Evolutionary conservation across 1,284 basidiomycete species (phyloP), one percentile per base, ranked within the genome.

Genomic region (Melampsora larici-populina): DNA sequence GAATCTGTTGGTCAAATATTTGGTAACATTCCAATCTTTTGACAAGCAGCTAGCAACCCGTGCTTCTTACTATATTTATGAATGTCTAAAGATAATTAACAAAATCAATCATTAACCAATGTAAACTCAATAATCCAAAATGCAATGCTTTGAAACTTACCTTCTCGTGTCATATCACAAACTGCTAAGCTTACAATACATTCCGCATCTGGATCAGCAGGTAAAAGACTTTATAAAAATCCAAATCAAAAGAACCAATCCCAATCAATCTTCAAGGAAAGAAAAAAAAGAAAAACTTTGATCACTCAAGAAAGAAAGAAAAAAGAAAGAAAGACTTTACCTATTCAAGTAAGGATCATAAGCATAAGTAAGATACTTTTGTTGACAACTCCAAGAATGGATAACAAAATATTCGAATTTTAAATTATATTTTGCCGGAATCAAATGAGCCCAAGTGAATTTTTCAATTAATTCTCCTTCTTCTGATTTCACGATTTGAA

Each of bases 111-210:
- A 31, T 18, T 7, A 64, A 36, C 48, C 6, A 13, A 11, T 18
- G 66, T 9, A 68, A 46, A 26, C 64, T 15, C 18, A 1, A 43
- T 43, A 21, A 62, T 58, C 11, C 36, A 17, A n/a, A 7, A 62
- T 4, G 18, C 15, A 60, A 13, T 7, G 51, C 17, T 33, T 2
- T 29, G 31, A 64, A 64, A 31, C 40, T 63, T 63, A 78, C 75
- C 75, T 65, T 70, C 49, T 46, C 68, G 67, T 18, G 75, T 78
- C 68, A 78, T 70, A 58, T 78, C 75, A 49, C 75, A 78, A 49
- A 78, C 75, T n/a, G 75, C 60, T 26, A 78, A 46, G 31, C 68
- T 78, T 7, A 78, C 75, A 18, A 78, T 78, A 46, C 75, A 78
- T 70, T 70, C 75, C 4, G 75, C 75, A 26, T 78, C 60, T 11